Percentiles rank a stretch among this genome's conserved stretches.
Conservation (phyloP, 208 protist species). For the Wallacemonas sp. region DNA sequence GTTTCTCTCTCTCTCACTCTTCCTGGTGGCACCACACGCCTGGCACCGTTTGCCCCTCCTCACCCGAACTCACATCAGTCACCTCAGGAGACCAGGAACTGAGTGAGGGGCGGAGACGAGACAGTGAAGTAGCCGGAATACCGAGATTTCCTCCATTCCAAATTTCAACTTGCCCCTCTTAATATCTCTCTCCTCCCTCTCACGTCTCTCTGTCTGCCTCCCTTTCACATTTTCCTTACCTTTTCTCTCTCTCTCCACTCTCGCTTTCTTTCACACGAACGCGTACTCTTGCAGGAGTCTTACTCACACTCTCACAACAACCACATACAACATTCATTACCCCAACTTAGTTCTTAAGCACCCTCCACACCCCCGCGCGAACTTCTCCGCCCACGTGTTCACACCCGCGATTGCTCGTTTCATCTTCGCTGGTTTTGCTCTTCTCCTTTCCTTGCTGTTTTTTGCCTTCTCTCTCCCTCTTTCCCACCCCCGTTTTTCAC, state of each 20-base stretch:
- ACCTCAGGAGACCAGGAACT: too few species aligned
- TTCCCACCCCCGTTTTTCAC: not conserved
- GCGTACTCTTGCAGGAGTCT: not conserved
- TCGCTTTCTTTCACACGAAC: not conserved
- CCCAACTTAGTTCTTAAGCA: slow-evolving; percentile 10
- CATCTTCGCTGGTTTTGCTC: too few species aligned
- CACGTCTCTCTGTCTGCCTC: slow-evolving; percentile 19
- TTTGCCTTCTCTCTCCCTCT: slow-evolving; percentile 18
- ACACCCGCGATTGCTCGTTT: too few species aligned
- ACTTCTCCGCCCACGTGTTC: not conserved
- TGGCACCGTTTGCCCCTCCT: too few species aligned
- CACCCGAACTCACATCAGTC: too few species aligned
- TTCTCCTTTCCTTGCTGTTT: not conserved
- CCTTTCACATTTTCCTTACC: not conserved
- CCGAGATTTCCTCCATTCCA: not conserved
- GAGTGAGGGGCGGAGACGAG: too few species aligned
- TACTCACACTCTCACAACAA: not conserved
- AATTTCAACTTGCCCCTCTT: too few species aligned
- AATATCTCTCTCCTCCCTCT: slow-evolving; percentile 11
- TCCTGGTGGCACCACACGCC: too few species aligned
- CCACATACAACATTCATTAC: slow-evolving; percentile 13
- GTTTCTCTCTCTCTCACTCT: too few species aligned
- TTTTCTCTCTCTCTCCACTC: not conserved
- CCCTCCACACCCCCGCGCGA: not conserved
- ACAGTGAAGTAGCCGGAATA: too few species aligned